A percentile compares a stretch with the other conserved stretches of the same genome.
Evolutionary conservation across 192 early-diverging fungal species (phyloP).

Genomic region (Coemansia sp.): DNA sequence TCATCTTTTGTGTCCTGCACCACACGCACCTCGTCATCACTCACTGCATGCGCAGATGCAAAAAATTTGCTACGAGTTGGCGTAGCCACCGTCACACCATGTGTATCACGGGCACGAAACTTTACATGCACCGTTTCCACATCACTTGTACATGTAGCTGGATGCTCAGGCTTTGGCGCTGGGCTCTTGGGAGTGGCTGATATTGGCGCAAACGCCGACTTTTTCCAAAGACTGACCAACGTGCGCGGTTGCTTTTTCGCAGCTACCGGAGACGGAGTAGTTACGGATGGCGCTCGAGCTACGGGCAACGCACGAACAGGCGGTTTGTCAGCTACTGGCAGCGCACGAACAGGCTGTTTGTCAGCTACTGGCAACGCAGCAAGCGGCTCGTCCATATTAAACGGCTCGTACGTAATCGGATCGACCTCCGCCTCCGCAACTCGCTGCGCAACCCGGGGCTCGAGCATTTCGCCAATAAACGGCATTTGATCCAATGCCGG

Average conservation of each 20-base stretch:
- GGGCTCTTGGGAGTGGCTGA: conserved; percentile 3
- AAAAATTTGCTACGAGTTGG: conserved; percentile 41
- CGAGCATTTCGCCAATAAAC: conserved; percentile 62
- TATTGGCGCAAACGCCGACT: conserved; percentile 17
- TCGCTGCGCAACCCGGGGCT: conserved; percentile 52
- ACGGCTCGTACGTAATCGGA: conserved; percentile 60
- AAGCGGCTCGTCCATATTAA: conserved; percentile 19
- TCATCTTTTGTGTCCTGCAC: no score
- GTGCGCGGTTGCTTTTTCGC: conserved; percentile 2
- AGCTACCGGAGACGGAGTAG: background rate
- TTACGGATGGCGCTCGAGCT: no score
- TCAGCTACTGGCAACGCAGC: background rate
- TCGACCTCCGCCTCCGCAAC: conserved; percentile 66
- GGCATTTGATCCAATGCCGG: conserved; percentile 37
- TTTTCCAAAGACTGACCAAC: conserved; percentile 18
- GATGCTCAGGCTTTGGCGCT: background rate
- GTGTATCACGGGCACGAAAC: conserved; percentile 23
- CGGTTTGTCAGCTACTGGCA: background rate
- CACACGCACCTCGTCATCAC: background rate
- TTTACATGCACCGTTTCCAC: conserved; percentile 20
- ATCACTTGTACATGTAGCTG: background rate
- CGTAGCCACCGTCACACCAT: conserved; percentile 17
- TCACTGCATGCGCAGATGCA: background rate
- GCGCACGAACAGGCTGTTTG: background rate
- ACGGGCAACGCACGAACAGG: no score